Percentiles rank a stretch among this genome's conserved stretches.
phyloP scores from a whole-genome alignment of 2,329 filamentous ascomycete genomes.

The Scedosporium boydii region DNA sequence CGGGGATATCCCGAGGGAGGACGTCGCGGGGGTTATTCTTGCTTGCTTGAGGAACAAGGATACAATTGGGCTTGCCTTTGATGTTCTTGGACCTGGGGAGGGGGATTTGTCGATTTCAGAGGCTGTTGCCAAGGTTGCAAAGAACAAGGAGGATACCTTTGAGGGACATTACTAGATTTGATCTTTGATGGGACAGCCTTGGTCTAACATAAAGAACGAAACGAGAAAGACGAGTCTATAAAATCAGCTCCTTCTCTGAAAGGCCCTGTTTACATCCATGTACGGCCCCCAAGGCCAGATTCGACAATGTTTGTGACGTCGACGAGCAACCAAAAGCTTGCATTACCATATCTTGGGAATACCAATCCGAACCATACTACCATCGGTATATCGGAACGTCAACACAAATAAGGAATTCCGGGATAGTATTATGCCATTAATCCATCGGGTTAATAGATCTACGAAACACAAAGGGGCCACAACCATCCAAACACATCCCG shows the following conservation, averaged over 20 bases:
- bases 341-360: too few species aligned
- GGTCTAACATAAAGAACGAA: too few species aligned
- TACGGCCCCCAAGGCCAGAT: too few species aligned
- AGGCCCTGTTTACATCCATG: too few species aligned
- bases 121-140: constrained; percentile 27
- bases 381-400: neutral
- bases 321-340: too few species aligned
- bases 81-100: constrained; percentile 28
- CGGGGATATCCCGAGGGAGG: constrained; percentile 27
- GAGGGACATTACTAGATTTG: constrained; percentile 15
- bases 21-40: constrained; percentile 33
- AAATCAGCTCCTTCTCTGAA: too few species aligned
- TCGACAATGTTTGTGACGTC: too few species aligned
- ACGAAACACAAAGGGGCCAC: neutral
- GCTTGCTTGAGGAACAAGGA: constrained; percentile 27
- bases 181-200: too few species aligned
- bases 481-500: neutral
- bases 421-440: neutral
- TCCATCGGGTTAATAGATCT: neutral
- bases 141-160: constrained; percentile 22
- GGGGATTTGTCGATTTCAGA: constrained; percentile 21
- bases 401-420: neutral
- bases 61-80: constrained; percentile 31
- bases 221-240: too few species aligned
- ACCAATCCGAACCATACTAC: too few species aligned